A percentile compares a stretch with the other conserved stretches of the same genome.
Conservation (phyloP, 768 basidiomycete genomes). For the Tylopilus cervinicoccineus region DNA sequence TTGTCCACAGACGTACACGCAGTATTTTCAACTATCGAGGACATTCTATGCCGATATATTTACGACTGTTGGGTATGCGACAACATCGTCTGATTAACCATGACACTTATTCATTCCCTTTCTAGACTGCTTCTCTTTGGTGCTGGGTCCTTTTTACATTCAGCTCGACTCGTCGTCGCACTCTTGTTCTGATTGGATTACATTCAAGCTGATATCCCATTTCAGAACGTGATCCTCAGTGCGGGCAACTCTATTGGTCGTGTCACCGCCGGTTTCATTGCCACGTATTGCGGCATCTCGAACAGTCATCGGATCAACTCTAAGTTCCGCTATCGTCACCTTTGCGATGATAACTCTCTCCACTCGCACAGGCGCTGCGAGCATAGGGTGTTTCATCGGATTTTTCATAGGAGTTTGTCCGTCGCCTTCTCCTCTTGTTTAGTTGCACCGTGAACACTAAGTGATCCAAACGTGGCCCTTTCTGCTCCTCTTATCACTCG, state of each 20-base stretch:
- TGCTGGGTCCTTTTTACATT: conserved; percentile 37
- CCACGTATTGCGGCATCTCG: conserved; percentile 40
- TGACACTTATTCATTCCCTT: conserved; percentile 2
- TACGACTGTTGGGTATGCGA: conserved; percentile 21
- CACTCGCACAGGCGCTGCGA: conserved; percentile 33
- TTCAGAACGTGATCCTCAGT: conserved; percentile 37
- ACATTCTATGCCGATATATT: conserved; percentile 19
- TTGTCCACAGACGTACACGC: conserved; percentile 9
- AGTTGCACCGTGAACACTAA: neutral
- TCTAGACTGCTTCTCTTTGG: conserved; percentile 17
- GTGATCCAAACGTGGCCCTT: conserved; percentile 33
- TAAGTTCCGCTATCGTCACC: conserved; percentile 35
- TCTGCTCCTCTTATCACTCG: conserved; percentile 41
- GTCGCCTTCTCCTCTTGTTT: conserved; percentile 10
- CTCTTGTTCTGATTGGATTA: neutral
- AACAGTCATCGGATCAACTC: conserved; percentile 37
- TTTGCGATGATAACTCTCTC: conserved; percentile 42
- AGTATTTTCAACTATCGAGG: conserved; percentile 18
- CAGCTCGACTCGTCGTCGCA: conserved; percentile 46
- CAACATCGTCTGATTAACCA: neutral
- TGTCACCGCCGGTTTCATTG: conserved; percentile 33
- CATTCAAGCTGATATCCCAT: neutral
- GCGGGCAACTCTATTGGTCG: conserved; percentile 36
- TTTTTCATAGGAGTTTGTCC: conserved; percentile 46
- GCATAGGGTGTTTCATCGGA: conserved; percentile 42